Evolutionary conservation across 148 eudicot genomes (phyloP), one percentile per base, ranked within the genome.

Genomic region (Amaranthus hypochondriacus): DNA sequence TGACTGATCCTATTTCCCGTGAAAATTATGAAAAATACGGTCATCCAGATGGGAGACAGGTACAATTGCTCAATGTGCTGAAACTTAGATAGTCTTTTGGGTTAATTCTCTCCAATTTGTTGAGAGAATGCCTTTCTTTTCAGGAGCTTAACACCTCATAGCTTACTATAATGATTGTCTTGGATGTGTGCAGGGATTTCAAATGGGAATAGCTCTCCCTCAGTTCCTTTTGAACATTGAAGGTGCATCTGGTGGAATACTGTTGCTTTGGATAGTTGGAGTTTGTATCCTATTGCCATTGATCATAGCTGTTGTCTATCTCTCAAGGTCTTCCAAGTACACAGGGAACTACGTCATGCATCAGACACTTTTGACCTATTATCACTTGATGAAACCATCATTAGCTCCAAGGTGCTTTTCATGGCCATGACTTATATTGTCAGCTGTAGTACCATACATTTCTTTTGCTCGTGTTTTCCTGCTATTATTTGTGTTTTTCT

Each of bases 31-130:
- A 90, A 80, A 95, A 95, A 82, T 95, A 95, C 80, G 98, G 98
- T 75, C 98, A 95, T 83, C 98, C 98, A 21, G 97, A 95, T 88
- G 98, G 98, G 68, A 87, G 97, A 73, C 97, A 95, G 93, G 98
- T 95, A 86, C 61, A 54, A 9, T 52, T 44, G 71, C 28, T 71
- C 48, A 48, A n/a, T 28, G 53, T 47, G 50, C 68, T 59, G 58
- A 47, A 5, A 57, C 46, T 18, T 12, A 51, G 62, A 9, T 67
- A 14, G 57, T 72, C 44, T 57, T 47, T 44, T 18, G 18, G n/a
- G 68, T 12, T 13, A 12, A 13, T 14, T 51, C 14, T 47, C 28
- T 46, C 47, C 21, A n/a, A 44, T 64, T 70, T 5, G 10, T 7
- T 49, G 4, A 3, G 21, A n/a, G 1, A 53, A 49, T 18, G 21